phyloP scores from a whole-genome alignment of 805 yeast genomes.

The Monosporozyma servazzii region DNA sequence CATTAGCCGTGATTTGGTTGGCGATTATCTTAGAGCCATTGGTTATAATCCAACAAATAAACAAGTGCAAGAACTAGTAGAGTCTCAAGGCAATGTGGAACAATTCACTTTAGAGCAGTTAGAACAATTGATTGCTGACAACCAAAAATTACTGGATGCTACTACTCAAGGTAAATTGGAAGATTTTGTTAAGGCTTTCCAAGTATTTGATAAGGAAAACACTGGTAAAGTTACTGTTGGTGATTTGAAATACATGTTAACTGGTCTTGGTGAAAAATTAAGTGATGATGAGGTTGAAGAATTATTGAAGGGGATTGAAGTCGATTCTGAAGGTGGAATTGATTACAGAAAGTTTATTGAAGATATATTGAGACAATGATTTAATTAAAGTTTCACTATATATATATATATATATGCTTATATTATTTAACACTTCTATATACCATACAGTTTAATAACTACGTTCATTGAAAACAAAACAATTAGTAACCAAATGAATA shows the following conservation, averaged over 20 bases:
- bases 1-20: conserved; percentile 74
- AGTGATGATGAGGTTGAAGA: conserved; percentile 90
- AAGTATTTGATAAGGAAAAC: conserved; percentile 91
- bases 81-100: conserved; percentile 9
- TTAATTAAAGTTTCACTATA: not conserved
- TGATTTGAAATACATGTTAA: conserved; percentile 86
- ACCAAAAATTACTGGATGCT: conserved; percentile 21
- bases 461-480: not conserved
- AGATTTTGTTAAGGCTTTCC: conserved; percentile 92
- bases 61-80: conserved; percentile 19
- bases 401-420: not conserved
- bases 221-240: conserved; percentile 97
- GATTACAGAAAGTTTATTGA: conserved; percentile 93
- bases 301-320: conserved; percentile 87
- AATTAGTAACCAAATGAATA: not conserved
- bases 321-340: conserved; percentile 87
- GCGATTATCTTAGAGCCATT: conserved; percentile 90
- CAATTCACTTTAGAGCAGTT: conserved; percentile 24
- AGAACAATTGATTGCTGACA: conserved; percentile 16
- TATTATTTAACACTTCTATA: not conserved
- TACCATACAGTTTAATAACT: not conserved
- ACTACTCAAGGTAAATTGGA: conserved; percentile 30
- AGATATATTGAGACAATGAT: conserved; percentile 78
- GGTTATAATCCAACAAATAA: conserved; percentile 94
- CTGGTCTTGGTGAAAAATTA: conserved; percentile 92